These are phyloP conservation scores for Trichoderma gamsii DNA, from an alignment of 495 filamentous ascomycete genomes.

Conservation along the genomic window DNA sequence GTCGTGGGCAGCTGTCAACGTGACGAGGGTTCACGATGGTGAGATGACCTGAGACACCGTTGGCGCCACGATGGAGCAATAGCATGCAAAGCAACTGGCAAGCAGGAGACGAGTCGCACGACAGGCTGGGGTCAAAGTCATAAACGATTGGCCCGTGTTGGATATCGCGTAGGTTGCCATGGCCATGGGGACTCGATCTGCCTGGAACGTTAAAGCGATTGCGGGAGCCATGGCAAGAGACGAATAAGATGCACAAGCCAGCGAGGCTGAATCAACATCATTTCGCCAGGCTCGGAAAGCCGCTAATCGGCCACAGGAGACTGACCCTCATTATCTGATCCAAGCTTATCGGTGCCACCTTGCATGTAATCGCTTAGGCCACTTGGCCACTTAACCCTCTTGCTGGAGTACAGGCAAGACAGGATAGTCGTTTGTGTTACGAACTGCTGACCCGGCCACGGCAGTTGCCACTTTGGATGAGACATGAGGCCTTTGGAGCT, in stretches of 20 bases:
- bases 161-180: background rate
- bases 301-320: background rate
- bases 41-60: background rate
- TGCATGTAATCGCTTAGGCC: background rate
- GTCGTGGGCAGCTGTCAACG: background rate
- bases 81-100: background rate
- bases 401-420: background rate
- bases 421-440: background rate
- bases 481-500: background rate
- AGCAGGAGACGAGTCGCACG: background rate
- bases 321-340: background rate
- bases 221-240: no score
- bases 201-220: conserved; percentile 7
- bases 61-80: background rate
- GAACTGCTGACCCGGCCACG: background rate
- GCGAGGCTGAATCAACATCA: background rate
- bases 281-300: background rate
- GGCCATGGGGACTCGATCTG: background rate
- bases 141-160: conserved; percentile 1
- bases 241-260: background rate
- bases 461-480: conserved; percentile 4
- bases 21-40: background rate
- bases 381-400: background rate
- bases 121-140: background rate
- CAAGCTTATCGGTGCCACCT: background rate